A percentile compares a stretch with the other conserved stretches of the same genome.
These are phyloP conservation scores for Cladosporium sp. DNA, from an alignment of 2,329 filamentous ascomycete species.

Conservation along the genomic window DNA sequence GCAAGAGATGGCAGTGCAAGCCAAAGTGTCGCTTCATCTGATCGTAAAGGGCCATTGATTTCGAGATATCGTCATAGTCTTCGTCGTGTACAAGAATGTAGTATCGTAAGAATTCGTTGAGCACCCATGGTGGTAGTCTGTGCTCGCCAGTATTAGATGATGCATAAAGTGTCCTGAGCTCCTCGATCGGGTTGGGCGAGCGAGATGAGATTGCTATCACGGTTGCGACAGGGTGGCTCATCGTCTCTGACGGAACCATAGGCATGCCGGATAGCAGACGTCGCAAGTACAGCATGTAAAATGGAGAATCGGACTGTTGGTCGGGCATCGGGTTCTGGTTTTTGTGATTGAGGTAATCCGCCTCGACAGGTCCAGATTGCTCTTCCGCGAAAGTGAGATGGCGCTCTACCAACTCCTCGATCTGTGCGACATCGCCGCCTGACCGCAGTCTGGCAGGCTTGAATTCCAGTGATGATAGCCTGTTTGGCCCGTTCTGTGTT, in stretches of 20 bases:
- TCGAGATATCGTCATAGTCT: constrained; percentile 86
- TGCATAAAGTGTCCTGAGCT: constrained; percentile 78
- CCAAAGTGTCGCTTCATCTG: constrained; percentile 99
- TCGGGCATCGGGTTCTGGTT: constrained; percentile 21
- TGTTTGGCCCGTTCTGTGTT: constrained; percentile 27
- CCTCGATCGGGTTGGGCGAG: constrained; percentile 80
- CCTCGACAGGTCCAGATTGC: constrained; percentile 39
- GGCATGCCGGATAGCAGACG: constrained; percentile 78
- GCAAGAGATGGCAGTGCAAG: constrained; percentile 86
- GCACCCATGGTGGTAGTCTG: constrained; percentile 78
- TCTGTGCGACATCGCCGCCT: constrained; percentile 61
- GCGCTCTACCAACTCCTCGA: constrained; percentile 77
- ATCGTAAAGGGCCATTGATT: constrained; percentile 88
- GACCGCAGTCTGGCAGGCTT: constrained; percentile 42
- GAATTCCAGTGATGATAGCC: constrained; percentile 35
- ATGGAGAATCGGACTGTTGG: constrained; percentile 47
- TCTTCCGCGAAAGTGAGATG: constrained; percentile 75
- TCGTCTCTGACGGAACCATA: constrained; percentile 83
- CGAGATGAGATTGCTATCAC: constrained; percentile 93
- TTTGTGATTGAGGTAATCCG: constrained; percentile 46
- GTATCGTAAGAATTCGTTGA: constrained; percentile 89
- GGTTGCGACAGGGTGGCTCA: constrained; percentile 90
- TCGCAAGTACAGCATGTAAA: constrained; percentile 82
- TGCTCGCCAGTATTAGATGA: constrained; percentile 77
- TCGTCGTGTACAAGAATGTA: constrained; percentile 97